A percentile compares a stretch with the other conserved stretches of the same genome.
Conservation (phyloP, 2,329 filamentous ascomycete species). For the Chalaropsis ovoidea region DNA sequence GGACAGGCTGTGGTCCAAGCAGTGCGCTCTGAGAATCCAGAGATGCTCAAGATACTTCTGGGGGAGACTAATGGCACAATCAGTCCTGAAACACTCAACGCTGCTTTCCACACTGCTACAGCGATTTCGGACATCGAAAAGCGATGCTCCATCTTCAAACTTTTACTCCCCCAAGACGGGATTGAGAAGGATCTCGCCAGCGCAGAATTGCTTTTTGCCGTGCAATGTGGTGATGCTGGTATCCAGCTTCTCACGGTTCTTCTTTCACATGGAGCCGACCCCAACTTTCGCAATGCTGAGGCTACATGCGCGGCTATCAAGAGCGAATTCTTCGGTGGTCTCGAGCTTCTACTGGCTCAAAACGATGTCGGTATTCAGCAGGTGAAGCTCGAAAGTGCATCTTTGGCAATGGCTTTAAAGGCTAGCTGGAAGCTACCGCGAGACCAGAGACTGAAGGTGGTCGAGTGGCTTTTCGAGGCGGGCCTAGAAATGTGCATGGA, state of each 20-base stretch:
- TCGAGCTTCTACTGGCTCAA: constrained; percentile 44
- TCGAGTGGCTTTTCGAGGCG: constrained; percentile 43
- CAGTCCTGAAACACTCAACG: constrained; percentile 36
- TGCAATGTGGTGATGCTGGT: constrained; percentile 42
- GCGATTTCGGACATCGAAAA: constrained; percentile 42
- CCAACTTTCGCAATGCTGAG: constrained; percentile 46
- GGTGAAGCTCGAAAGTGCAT: constrained; percentile 40
- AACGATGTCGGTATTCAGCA: constrained; percentile 36
- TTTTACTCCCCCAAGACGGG: constrained; percentile 43
- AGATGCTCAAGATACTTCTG: constrained; percentile 43
- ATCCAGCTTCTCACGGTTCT: constrained; percentile 42
- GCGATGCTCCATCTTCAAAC: constrained; percentile 41
- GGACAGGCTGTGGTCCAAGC: constrained; percentile 47
- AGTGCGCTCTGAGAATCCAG: constrained; percentile 41
- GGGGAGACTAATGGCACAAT: constrained; percentile 35
- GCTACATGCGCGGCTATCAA: constrained; percentile 46
- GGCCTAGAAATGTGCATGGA: constrained; percentile 42
- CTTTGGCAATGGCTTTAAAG: constrained; percentile 43
- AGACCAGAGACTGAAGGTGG: constrained; percentile 40
- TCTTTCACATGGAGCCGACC: constrained; percentile 44
- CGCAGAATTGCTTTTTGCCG: constrained; percentile 44
- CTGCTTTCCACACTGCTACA: constrained; percentile 47
- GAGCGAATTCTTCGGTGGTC: constrained; percentile 41
- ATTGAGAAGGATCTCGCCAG: constrained; percentile 41
- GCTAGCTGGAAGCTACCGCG: constrained; percentile 43